Percentiles rank a stretch among this genome's conserved stretches.
These are phyloP conservation scores for Saksenaea oblongispora DNA, from an alignment of 371 early-diverging fungal species.

Conservation along the genomic window DNA sequence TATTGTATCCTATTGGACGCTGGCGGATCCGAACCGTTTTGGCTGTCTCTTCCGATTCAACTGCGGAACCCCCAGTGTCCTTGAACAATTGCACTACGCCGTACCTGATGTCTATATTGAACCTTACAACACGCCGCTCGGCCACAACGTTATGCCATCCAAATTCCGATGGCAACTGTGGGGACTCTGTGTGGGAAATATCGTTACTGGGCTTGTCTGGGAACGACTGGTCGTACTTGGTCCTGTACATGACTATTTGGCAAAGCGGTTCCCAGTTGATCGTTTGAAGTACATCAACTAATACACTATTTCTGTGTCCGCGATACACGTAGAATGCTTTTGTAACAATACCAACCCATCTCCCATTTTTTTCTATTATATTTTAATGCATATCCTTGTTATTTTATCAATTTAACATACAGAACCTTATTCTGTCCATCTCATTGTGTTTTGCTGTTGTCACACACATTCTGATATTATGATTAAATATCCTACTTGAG, in stretches of 20 bases:
- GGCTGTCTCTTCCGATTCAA: slow-evolving; percentile 76
- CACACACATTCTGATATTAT: too few relatives aligned
- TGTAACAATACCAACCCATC: too few relatives aligned
- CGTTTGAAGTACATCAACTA: slow-evolving; percentile 2
- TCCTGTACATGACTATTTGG: slow-evolving; percentile 31
- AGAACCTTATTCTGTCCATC: too few relatives aligned
- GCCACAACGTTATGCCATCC: slow-evolving; percentile 73
- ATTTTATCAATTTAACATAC: too few relatives aligned
- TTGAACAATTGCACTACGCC: slow-evolving; percentile 54
- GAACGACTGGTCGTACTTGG: slow-evolving; percentile 57
- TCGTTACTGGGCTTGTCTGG: slow-evolving; percentile 34
- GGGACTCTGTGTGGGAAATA: slow-evolving; percentile 45
- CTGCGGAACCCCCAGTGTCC: slow-evolving; percentile 61
- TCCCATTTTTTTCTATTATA: too few relatives aligned
- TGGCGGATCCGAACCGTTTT: slow-evolving; percentile 73
- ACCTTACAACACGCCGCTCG: slow-evolving; percentile 58
- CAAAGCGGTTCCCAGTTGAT: slow-evolving; percentile 11
- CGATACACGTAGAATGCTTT: too few relatives aligned
- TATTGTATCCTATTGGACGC: slow-evolving; percentile 53
- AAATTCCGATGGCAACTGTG: slow-evolving; percentile 68
- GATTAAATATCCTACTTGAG: too few relatives aligned
- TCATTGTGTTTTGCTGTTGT: too few relatives aligned
- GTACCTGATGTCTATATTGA: slow-evolving; percentile 52
- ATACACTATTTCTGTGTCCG: not conserved
- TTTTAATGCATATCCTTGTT: too few relatives aligned